Percentiles rank a stretch among this genome's conserved stretches.
These are phyloP conservation scores for Tardiomyces depauwii DNA, from an alignment of 1,139 yeast species.

Conservation along the genomic window DNA sequence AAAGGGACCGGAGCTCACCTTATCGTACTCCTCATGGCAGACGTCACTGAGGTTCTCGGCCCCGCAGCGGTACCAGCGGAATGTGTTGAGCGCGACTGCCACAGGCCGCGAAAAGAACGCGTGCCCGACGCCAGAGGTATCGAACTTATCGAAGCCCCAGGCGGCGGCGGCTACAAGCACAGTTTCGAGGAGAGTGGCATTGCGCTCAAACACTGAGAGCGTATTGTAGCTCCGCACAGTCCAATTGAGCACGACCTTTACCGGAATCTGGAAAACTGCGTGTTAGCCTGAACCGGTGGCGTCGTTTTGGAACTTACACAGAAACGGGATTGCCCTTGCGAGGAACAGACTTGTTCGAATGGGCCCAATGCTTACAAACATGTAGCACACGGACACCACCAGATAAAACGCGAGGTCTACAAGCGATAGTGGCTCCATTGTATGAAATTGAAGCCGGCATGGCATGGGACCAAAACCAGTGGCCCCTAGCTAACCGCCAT, in stretches of 20 bases:
- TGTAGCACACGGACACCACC: neutral
- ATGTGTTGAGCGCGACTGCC: constrained; percentile 14
- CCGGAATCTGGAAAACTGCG: neutral
- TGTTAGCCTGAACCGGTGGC: too few species aligned
- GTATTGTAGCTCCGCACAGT: neutral
- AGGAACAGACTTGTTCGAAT: constrained; percentile 6
- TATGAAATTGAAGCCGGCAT: too few species aligned
- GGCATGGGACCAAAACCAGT: too few species aligned
- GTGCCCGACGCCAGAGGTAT: constrained; percentile 5
- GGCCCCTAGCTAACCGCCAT: too few species aligned
- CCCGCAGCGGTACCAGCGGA: constrained; percentile 18
- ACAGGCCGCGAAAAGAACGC: constrained; percentile 13
- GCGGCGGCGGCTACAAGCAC: neutral
- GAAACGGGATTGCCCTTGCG: constrained; percentile 7
- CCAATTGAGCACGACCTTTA: neutral
- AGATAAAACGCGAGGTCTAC: neutral
- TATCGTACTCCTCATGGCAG: constrained; percentile 5
- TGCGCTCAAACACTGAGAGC: neutral
- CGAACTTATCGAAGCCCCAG: neutral
- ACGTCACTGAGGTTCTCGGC: constrained; percentile 19
- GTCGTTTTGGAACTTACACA: constrained; percentile 2
- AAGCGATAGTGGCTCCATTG: neutral
- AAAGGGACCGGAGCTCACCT: constrained; percentile 6
- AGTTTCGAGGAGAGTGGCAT: neutral
- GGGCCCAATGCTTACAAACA: constrained; percentile 1